A percentile compares a stretch with the other conserved stretches of the same genome.
phyloP scores from a whole-genome alignment of 345 rosid species.

The Capsella bursapastoris region DNA sequence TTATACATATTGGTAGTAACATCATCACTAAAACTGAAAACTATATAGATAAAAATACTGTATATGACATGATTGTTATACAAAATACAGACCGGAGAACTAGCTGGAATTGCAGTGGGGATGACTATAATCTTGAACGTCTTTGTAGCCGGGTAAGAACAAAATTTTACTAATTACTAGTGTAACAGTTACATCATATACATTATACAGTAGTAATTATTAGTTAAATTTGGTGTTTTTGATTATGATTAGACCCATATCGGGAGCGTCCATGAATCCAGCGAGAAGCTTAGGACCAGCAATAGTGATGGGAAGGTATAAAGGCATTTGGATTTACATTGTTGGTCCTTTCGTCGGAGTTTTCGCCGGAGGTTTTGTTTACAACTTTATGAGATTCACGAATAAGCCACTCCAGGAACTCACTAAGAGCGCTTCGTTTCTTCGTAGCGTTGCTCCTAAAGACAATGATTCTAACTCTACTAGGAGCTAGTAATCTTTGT shows the following conservation, averaged over 20 bases:
- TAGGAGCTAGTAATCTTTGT: conserved; percentile 11
- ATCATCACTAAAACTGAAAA: too few species aligned
- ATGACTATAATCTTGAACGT: conserved; percentile 66
- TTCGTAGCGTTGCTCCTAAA: conserved; percentile 20
- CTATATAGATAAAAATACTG: too few species aligned
- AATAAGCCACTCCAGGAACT: conserved; percentile 59
- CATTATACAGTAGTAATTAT: background rate
- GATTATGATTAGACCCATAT: conserved; percentile 4
- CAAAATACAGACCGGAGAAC: conserved; percentile 45
- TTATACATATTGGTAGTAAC: background rate
- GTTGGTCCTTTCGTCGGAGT: conserved; percentile 61
- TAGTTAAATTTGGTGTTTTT: background rate
- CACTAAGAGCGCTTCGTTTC: conserved; percentile 45
- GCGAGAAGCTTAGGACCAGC: conserved; percentile 89
- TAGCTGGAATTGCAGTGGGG: conserved; percentile 64
- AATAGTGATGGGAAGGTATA: conserved; percentile 51
- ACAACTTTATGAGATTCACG: conserved; percentile 57
- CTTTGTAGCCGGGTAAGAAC: conserved; percentile 61
- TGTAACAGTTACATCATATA: background rate
- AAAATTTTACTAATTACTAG: background rate
- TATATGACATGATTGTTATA: too few species aligned
- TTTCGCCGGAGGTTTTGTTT: conserved; percentile 58
- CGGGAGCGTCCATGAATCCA: conserved; percentile 87
- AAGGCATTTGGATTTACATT: conserved; percentile 70
- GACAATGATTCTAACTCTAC: conserved; percentile 11